Percentiles rank a stretch among this genome's conserved stretches.
phyloP scores from a whole-genome alignment of 257 asterid genomes.

The Nicotiana undulata region DNA sequence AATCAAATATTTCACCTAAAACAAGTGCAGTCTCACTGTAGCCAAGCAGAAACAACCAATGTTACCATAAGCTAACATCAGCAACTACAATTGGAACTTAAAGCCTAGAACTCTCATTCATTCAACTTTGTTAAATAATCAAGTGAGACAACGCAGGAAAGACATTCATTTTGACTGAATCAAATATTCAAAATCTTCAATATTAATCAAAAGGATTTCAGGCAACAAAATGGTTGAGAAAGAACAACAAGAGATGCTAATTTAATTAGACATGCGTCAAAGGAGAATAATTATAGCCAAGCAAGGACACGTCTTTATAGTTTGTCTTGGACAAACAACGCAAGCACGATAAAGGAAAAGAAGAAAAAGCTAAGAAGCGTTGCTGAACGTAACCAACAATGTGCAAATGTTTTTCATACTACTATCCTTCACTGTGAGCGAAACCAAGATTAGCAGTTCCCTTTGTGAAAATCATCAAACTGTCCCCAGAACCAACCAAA shows the following conservation, averaged over 20 bases:
- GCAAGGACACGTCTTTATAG: neutral
- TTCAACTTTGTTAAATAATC: no score
- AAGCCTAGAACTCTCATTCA: neutral
- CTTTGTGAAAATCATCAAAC: neutral
- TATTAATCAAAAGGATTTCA: neutral
- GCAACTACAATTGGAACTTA: neutral
- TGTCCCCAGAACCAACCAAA: neutral
- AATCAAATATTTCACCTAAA: neutral
- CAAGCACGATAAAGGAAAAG: neutral
- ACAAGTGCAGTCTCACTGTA: neutral
- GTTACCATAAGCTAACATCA: neutral
- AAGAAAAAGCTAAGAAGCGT: neutral
- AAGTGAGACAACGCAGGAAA: neutral
- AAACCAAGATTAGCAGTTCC: neutral
- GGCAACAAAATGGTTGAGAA: neutral
- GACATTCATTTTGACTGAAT: neutral
- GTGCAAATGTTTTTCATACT: neutral
- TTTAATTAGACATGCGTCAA: neutral
- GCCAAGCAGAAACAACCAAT: neutral
- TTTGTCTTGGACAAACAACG: neutral
- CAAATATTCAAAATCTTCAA: neutral
- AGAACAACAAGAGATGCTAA: neutral
- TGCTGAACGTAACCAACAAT: neutral
- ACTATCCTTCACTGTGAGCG: neutral
- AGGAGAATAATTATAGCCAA: neutral